phyloP scores from a whole-genome alignment of 305 asterid genomes.

The Solanum hybrid region DNA sequence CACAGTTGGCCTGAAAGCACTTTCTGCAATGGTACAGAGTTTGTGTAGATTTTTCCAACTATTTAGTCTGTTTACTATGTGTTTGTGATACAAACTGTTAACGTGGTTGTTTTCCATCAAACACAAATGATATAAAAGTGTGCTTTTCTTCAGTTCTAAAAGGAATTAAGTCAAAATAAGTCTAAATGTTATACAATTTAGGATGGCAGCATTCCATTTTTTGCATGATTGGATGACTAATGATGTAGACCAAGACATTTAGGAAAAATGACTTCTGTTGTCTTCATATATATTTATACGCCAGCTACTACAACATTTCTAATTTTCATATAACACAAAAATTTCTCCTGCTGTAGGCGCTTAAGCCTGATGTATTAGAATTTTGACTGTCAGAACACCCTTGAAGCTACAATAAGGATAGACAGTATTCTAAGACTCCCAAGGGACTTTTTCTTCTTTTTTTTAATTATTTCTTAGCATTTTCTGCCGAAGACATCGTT shows the following conservation, averaged over 20 bases:
- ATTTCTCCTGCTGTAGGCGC: background rate
- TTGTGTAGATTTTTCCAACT: conserved; percentile 1
- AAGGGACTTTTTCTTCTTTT: background rate
- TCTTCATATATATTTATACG: background rate
- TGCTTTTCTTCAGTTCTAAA: background rate
- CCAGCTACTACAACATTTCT: background rate
- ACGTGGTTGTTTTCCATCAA: background rate
- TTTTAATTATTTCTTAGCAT: background rate
- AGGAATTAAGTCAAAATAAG: background rate
- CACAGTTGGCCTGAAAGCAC: conserved; percentile 82
- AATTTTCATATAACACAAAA: background rate
- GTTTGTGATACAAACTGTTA: background rate
- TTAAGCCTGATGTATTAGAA: background rate
- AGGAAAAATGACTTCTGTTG: background rate
- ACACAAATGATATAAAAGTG: background rate
- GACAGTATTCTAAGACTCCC: background rate
- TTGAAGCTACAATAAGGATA: background rate
- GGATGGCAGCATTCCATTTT: background rate
- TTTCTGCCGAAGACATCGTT: background rate
- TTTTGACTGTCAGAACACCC: background rate
- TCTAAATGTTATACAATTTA: background rate
- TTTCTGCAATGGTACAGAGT: conserved; percentile 76
- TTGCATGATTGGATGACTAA: background rate
- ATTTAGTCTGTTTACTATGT: background rate
- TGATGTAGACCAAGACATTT: background rate